Evolutionary conservation across 176 grass and related monocot genomes (phyloP).

Genomic region (bread wheat (Triticum aestivum)): DNA sequence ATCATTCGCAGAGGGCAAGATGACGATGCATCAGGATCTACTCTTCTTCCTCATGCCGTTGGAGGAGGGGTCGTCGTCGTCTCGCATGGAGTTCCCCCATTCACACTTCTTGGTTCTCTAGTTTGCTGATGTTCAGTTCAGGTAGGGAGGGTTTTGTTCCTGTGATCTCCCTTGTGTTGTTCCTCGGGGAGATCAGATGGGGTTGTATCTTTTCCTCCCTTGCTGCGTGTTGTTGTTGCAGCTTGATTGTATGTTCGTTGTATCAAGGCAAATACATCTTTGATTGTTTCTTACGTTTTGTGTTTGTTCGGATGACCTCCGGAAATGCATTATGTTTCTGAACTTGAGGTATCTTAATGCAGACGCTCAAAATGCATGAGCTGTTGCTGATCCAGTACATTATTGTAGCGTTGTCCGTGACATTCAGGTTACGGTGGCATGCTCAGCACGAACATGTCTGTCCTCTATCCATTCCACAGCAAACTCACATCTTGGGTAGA

Average conservation of each 20-base stretch:
- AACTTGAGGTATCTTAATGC: background rate
- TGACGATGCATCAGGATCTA: background rate
- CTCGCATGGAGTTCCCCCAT: background rate
- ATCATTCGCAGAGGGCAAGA: background rate
- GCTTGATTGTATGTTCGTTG: background rate
- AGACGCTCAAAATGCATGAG: no score
- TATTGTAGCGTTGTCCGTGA: no score
- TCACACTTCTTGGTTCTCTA: background rate
- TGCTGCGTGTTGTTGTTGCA: background rate
- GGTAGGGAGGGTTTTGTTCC: background rate
- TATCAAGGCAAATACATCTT: background rate
- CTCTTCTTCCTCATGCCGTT: background rate
- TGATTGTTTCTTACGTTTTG: background rate
- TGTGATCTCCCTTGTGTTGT: background rate
- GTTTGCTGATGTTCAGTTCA: background rate
- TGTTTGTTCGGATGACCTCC: background rate
- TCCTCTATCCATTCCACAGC: no score
- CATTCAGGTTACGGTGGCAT: no score
- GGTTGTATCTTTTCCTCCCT: background rate
- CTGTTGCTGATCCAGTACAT: no score
- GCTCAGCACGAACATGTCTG: no score
- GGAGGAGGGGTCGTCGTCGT: background rate
- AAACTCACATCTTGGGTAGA: no score
- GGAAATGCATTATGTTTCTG: background rate
- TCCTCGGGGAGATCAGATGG: background rate